Evolutionary conservation across 148 eudicot species (phyloP), one percentile per base, ranked within the genome.

Genomic region (Camellia lanceoleosa): DNA sequence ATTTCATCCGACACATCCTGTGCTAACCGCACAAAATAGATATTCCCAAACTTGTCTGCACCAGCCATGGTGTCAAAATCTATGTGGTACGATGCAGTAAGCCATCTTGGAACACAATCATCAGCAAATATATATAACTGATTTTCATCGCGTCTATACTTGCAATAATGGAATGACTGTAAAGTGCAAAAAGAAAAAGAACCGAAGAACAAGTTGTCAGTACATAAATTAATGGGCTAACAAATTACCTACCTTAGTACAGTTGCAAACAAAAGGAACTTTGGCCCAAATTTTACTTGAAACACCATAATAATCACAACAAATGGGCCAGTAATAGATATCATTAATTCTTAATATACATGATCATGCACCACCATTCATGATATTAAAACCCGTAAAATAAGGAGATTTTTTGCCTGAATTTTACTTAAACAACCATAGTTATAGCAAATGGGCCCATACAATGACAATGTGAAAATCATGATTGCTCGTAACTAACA

Each of bases 41-140:
- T 83, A 80, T 97, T 97, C 14, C 99, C 98, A 83, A 94, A 97
- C 89, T 97, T 97, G 88, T 97, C 98, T 6, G 95, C 87, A 64
- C 99, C 98, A n/a, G 97, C 98, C 97, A 97, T 86, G 56, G 99
- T 97, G 87, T 97, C 99, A 69, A 97, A 97, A 84, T 97, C 99
- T 77, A 94, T 85, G 59, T 92, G 99, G 78, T 92, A 91, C 73
- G 98, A 84, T 62, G 99, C 92, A 73, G 98, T 94, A 12, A 97
- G 89, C 98, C 99, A 97, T 85, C 99, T 92, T 46, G 99, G 98
- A 58, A 91, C 94, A 70, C 89, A 87, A 80, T 97, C 99, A 86
- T 96, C 99, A 14, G 99, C 94, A 89, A 92, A 92, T 83, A 96
- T 94, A 82, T 96, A 96, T 11, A 94, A 90, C 83, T 96, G 98